Evolutionary conservation across 176 grass and related monocot species (phyloP).

Genomic region (Carex kokanica): DNA sequence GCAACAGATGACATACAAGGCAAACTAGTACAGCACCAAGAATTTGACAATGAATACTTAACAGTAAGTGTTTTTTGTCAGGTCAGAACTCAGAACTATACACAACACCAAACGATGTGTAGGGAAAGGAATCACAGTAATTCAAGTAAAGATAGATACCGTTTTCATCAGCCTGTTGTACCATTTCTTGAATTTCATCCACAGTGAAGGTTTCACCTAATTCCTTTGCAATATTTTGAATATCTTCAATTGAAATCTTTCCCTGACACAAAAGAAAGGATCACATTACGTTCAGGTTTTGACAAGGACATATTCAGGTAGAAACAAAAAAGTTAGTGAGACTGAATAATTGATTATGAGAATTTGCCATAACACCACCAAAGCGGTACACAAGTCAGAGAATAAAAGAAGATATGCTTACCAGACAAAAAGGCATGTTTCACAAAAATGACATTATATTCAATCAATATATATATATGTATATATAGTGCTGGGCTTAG

Average conservation of each 20-base stretch:
- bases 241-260: slow-evolving; percentile 70
- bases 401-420: neutral
- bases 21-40: neutral
- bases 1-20: too few relatives aligned
- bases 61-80: neutral
- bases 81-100: neutral
- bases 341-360: neutral
- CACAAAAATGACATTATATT: neutral
- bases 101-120: neutral
- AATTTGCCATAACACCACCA: neutral
- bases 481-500: too few relatives aligned
- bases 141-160: slow-evolving; percentile 29
- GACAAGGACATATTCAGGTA: neutral
- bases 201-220: slow-evolving; percentile 65
- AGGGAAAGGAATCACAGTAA: slow-evolving; percentile 6
- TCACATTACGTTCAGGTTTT: neutral
- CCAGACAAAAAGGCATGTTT: neutral
- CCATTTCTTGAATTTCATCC: slow-evolving; percentile 80
- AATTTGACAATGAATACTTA: neutral
- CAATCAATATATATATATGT: neutral
- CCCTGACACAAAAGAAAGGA: slow-evolving; percentile 34
- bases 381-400: neutral
- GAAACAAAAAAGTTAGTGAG: neutral
- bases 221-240: slow-evolving; percentile 67
- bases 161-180: slow-evolving; percentile 52